phyloP scores from a whole-genome alignment of 2,329 filamentous ascomycete genomes.

The Microcyclospora pomicola region DNA sequence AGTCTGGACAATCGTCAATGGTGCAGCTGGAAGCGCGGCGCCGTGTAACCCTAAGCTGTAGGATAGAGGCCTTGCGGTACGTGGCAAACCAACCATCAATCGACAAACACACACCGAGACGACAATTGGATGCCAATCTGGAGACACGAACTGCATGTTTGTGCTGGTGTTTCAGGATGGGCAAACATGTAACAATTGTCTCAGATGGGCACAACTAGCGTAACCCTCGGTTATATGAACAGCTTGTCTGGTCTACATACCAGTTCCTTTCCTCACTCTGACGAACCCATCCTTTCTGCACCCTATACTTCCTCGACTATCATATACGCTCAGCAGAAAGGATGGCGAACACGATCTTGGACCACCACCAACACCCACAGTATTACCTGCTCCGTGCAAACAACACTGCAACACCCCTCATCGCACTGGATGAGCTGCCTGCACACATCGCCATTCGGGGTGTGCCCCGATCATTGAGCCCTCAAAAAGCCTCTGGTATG shows the following conservation, averaged over 20 bases:
- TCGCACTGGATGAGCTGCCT: conserved; percentile 32
- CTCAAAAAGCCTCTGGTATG: conserved; percentile 18
- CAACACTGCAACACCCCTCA: conserved; percentile 25
- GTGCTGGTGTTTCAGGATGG: too few relatives aligned
- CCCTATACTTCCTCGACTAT: too few relatives aligned
- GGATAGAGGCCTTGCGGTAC: background rate
- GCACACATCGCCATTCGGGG: conserved; percentile 23
- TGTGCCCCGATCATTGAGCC: conserved; percentile 22
- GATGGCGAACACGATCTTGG: background rate
- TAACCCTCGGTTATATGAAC: too few relatives aligned
- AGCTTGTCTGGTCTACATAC: too few relatives aligned
- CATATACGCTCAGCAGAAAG: conserved; percentile 1
- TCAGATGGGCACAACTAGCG: too few relatives aligned
- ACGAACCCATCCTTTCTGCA: too few relatives aligned
- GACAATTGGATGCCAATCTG: too few relatives aligned
- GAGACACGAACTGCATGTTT: too few relatives aligned
- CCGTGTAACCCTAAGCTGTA: conserved; percentile 9
- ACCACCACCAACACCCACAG: conserved; percentile 12
- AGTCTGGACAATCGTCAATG: conserved; percentile 33
- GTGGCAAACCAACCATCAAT: too few relatives aligned
- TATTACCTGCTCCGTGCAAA: conserved; percentile 27
- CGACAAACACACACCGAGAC: too few relatives aligned
- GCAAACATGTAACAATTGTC: too few relatives aligned
- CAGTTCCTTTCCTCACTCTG: too few relatives aligned
- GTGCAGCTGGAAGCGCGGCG: background rate